Conservation (phyloP, 306 rosid species). For the Astragalus membranaceus region DNA sequence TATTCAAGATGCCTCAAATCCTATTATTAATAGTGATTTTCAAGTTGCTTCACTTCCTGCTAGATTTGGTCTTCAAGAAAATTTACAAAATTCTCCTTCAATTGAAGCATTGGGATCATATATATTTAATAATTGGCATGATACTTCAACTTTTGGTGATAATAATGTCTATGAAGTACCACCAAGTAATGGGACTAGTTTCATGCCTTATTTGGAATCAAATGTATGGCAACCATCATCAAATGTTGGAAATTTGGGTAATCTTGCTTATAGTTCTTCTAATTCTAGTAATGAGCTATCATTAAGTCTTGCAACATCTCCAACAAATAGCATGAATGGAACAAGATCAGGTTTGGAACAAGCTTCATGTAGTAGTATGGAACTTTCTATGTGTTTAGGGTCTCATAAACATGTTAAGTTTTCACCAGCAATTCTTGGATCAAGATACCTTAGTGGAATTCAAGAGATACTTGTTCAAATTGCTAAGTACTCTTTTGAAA, state of each 20-base stretch:
- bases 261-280: constrained; percentile 31
- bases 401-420: constrained; percentile 31
- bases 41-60: constrained; percentile 42
- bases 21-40: constrained; percentile 22
- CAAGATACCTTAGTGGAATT: constrained; percentile 59
- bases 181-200: constrained; percentile 12
- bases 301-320: constrained; percentile 57
- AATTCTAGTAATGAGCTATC: constrained; percentile 58
- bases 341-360: constrained; percentile 38
- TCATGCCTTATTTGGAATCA: constrained; percentile 29
- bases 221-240: constrained; percentile 46
- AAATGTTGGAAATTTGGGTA: constrained; percentile 30
- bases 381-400: constrained; percentile 30
- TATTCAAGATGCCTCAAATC: constrained; percentile 11
- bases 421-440: constrained; percentile 48
- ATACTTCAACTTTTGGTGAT: constrained; percentile 11
- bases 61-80: constrained; percentile 39
- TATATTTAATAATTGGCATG: constrained; percentile 36
- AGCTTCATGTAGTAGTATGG: constrained; percentile 41
- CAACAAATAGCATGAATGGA: too few relatives aligned
- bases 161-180: constrained; percentile 24
- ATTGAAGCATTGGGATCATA: constrained; percentile 32
- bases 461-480: constrained; percentile 77
- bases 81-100: constrained; percentile 36
- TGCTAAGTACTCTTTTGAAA: constrained; percentile 58